Conservation (phyloP, 306 rosid genomes). For the Parietaria judaica region DNA sequence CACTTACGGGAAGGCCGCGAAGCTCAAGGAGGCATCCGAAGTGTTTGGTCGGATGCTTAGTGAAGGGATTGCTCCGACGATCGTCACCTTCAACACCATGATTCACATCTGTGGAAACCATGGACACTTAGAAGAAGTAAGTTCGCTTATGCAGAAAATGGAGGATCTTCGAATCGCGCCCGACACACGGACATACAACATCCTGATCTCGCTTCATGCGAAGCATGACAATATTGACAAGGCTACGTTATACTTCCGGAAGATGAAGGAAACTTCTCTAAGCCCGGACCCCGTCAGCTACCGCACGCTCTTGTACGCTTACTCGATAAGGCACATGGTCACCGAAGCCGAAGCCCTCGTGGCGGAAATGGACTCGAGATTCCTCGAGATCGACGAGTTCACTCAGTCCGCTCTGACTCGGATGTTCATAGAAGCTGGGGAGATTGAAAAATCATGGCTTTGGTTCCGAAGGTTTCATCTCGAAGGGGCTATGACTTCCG, state of each 20-base stretch:
- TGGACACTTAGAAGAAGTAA: conserved; percentile 43
- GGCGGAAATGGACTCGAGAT: conserved; percentile 58
- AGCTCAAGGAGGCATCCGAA: conserved; percentile 45
- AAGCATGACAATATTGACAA: conserved; percentile 32
- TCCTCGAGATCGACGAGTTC: conserved; percentile 62
- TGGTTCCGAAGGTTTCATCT: conserved; percentile 69
- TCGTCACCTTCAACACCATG: conserved; percentile 74
- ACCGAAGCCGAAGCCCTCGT: conserved; percentile 48
- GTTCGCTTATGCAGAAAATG: conserved; percentile 54
- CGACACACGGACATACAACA: conserved; percentile 67
- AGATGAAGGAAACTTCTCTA: conserved; percentile 6
- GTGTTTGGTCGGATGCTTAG: conserved; percentile 68
- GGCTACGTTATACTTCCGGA: conserved; percentile 41
- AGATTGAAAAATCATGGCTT: conserved; percentile 62
- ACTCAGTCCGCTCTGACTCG: conserved; percentile 70
- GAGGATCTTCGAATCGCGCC: conserved; percentile 53
- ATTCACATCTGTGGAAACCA: conserved; percentile 72
- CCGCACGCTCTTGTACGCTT: conserved; percentile 61
- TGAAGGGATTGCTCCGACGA: conserved; percentile 66
- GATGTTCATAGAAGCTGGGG: conserved; percentile 57
- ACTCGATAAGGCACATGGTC: conserved; percentile 66
- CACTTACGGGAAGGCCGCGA: conserved; percentile 65
- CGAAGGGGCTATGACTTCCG: conserved; percentile 49
- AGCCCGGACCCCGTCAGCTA: conserved; percentile 44
- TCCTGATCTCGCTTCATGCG: conserved; percentile 37